Base-by-base conservation (phyloP, 805 yeast species). In the Phaffomyces opuntiae region DNA sequence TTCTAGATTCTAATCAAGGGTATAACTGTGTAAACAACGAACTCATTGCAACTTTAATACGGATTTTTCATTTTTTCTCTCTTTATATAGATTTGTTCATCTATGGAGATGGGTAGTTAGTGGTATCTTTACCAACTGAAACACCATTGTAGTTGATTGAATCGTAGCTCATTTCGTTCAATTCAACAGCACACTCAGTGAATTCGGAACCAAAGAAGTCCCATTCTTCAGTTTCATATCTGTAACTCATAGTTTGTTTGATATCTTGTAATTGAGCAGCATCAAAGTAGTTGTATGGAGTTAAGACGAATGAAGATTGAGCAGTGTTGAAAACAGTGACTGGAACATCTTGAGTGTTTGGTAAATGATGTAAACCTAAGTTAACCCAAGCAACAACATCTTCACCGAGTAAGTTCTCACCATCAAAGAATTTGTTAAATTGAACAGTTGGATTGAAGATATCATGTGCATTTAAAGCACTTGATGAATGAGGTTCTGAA, bases 321-420 rank as follows among this genome's bases (percentile, higher is more conserved):
- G 63, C 64, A 31, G 63, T 57, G 39, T 48, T 52, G 51, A 51
- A 60, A 27, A 60, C 49, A 11, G 64, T 60, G 37, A 51, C 55
- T 49, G 64, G 64, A 35, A 60, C 55, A 50, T 60, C 64, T 34
- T 60, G 59, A 19, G 62, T 54, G 44, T 54, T 59, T 49, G 64
- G 64, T 41, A 60, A 49, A 44, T 60, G 64, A 37, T 60, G 64
- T 16, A 60, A 41, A 31, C 57, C 64, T 36, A 60, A 39, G 46
- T 56, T 60, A 38, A 59, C 49, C 64, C 64, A 60, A 16, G 52
- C 54, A 16, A 60, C 64, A 19, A 60, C 38, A 43, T 60, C 64
- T 43, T 54, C 61, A 36, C 61, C 61, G 33, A 42, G 55, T 26
- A 59, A 33, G 37, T 40, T 49, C 38, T 59, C 64, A 40, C 53